Evolutionary conservation across 352 stramenopile genomes (phyloP), one percentile per base, ranked within the genome.

Genomic region (Thalassiosira exigua): DNA sequence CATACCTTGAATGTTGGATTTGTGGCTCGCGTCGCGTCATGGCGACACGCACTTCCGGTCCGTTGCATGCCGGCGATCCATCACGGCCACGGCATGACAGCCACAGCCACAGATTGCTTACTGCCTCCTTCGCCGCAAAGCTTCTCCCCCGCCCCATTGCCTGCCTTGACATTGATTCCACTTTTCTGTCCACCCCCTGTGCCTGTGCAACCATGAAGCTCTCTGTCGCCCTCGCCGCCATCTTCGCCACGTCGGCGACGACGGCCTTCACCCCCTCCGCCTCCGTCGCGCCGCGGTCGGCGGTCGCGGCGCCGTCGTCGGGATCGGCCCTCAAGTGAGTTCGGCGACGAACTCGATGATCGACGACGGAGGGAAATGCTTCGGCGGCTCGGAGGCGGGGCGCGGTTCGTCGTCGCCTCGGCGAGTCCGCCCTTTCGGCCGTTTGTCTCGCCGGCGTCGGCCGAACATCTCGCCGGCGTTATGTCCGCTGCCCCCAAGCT

Each of bases 141-240:
- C 58, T 75, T 89, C 24, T 96, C 95, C 84, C 95, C 95, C 60
- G 9, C n/a, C 3, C 3, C 14, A 36, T 29, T 30, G n/a, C 32
- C 69, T 53, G 22, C 19, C 7, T 39, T 67, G 9, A 19, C 50
- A 48, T 27, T 26, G 33, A 79, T 77, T 90, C 70, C 88, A 95
- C 88, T 96, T 94, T 82, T 89, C 82, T 79, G 41, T 56, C 65
- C 52, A 66, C 72, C 67, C 3, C n/a, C n/a, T n/a, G n/a, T n/a
- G n/a, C n/a, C n/a, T n/a, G n/a, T n/a, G n/a, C 22, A 50, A 90
- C 60, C 21, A 93, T 93, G 88, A 92, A 93, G 72, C 84, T 93
- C 62, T 82, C 88, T 53, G 36, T 84, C 41, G 75, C 81, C n/a
- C n/a, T n/a, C 60, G 71, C 61, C 46, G 76, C 84, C 64, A 68